Evolutionary conservation across 805 yeast genomes (phyloP).

Genomic region (Candida khao-thaluensis): DNA sequence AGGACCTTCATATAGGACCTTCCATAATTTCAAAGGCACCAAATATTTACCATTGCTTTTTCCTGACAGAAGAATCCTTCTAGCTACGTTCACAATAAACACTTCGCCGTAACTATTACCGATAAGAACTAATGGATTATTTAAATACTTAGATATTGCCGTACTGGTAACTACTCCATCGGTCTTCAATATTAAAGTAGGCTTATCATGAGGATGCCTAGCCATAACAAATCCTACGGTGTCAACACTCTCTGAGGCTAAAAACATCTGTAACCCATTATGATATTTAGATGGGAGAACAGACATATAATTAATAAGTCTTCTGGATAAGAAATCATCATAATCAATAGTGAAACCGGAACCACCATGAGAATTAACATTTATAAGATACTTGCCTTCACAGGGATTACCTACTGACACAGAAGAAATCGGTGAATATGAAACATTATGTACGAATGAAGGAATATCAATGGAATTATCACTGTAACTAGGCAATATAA

Average conservation of each 20-base stretch:
- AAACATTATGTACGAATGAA: constrained; percentile 29
- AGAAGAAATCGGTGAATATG: constrained; percentile 32
- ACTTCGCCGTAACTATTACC: constrained; percentile 39
- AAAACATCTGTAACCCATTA: constrained; percentile 23
- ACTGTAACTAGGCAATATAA: constrained; percentile 34
- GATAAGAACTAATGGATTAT: constrained; percentile 37
- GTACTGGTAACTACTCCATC: constrained; percentile 32
- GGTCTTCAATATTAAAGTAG: constrained; percentile 27
- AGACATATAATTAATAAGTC: constrained; percentile 25
- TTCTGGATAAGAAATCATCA: constrained; percentile 26
- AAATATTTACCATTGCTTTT: constrained; percentile 37
- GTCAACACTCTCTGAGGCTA: constrained; percentile 29
- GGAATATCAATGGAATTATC: constrained; percentile 25
- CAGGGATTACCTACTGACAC: constrained; percentile 27
- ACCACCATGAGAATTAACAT: constrained; percentile 31
- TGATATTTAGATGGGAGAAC: constrained; percentile 31
- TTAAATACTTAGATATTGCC: constrained; percentile 29
- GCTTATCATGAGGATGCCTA: constrained; percentile 36
- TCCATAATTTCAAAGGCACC: constrained; percentile 42
- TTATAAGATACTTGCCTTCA: constrained; percentile 20
- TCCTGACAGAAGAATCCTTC: constrained; percentile 35
- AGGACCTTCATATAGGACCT: constrained; percentile 15
- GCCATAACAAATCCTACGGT: constrained; percentile 28
- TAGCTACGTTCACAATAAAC: constrained; percentile 34
- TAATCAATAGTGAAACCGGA: constrained; percentile 25